These are phyloP conservation scores for Pestalotiopsis sp. DNA, from an alignment of 2,329 filamentous ascomycete species.

Conservation along the genomic window DNA sequence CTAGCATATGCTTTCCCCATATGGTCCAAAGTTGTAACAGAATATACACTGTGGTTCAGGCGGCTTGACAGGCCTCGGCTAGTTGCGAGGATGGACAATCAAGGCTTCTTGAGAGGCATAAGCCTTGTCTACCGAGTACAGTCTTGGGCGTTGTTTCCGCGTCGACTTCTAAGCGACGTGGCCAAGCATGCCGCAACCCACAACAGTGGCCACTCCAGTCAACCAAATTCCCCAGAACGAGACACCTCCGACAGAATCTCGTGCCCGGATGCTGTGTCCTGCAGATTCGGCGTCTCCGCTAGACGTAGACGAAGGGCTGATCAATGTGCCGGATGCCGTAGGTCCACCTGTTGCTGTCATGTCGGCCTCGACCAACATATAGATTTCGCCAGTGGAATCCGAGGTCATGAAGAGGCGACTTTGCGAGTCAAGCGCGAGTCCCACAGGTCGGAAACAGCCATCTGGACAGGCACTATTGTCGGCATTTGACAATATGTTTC, in stretches of 20 bases:
- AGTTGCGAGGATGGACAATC: no score
- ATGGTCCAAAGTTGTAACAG: not conserved
- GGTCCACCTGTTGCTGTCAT: not conserved
- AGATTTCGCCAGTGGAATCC: slow-evolving; percentile 18
- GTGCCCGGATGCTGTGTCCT: not conserved
- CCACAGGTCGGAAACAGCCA: slow-evolving; percentile 63
- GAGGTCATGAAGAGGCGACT: slow-evolving; percentile 18
- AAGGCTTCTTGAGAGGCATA: no score
- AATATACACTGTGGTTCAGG: not conserved
- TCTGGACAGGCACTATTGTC: slow-evolving; percentile 55
- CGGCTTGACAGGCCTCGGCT: no score
- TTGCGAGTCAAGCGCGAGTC: slow-evolving; percentile 43
- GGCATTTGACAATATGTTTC: slow-evolving; percentile 56
- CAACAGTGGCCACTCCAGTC: not conserved
- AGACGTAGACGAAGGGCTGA: not conserved
- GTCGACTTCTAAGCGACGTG: not conserved
- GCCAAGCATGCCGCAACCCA: not conserved
- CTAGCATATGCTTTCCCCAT: not conserved
- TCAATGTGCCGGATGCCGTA: not conserved
- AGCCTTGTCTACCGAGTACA: not conserved
- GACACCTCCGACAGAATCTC: not conserved
- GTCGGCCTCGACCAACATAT: slow-evolving; percentile 12
- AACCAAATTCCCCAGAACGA: not conserved
- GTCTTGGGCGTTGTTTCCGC: not conserved
- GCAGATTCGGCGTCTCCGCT: not conserved